Percentiles rank a stretch among this genome's conserved stretches.
Conservation (phyloP, 139 green algal genomes). For the Chlorella sp. region DNA sequence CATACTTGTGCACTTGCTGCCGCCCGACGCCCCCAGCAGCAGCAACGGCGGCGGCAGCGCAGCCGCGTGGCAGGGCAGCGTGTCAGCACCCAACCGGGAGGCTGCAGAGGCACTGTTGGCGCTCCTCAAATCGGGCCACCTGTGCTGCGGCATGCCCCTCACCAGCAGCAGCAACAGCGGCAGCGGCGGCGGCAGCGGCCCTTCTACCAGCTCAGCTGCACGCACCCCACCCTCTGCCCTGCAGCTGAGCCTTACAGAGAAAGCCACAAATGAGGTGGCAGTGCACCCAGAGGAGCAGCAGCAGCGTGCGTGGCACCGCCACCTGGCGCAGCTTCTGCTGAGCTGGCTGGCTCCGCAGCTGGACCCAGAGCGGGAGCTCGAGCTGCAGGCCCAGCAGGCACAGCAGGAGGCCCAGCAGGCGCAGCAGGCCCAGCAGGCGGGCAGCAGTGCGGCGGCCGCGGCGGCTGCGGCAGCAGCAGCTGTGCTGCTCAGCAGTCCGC, state of each 20-base stretch:
- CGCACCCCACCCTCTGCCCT: background rate
- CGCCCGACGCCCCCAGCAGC: background rate
- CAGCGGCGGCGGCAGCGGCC: background rate
- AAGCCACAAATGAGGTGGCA: background rate
- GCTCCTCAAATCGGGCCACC: conserved; percentile 1
- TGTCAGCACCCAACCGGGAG: background rate
- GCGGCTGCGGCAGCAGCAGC: background rate
- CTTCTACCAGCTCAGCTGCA: background rate
- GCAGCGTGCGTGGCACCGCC: conserved; percentile 14
- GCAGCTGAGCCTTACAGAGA: conserved; percentile 2
- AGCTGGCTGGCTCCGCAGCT: conserved; percentile 24
- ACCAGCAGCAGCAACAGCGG: too few species aligned
- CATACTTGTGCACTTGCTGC: background rate
- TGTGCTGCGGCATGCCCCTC: background rate
- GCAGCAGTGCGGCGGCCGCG: background rate
- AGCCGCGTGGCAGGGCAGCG: background rate
- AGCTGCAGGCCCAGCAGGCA: background rate
- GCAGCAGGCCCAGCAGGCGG: background rate
- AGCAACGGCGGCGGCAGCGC: background rate
- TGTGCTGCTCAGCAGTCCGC: background rate
- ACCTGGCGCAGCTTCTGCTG: conserved; percentile 1
- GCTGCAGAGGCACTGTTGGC: background rate
- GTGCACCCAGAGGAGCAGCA: conserved; percentile 14
- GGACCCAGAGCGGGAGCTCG: background rate
- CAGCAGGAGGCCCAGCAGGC: background rate